phyloP scores from a whole-genome alignment of 345 rosid species.

The Eucalyptus marginata region DNA sequence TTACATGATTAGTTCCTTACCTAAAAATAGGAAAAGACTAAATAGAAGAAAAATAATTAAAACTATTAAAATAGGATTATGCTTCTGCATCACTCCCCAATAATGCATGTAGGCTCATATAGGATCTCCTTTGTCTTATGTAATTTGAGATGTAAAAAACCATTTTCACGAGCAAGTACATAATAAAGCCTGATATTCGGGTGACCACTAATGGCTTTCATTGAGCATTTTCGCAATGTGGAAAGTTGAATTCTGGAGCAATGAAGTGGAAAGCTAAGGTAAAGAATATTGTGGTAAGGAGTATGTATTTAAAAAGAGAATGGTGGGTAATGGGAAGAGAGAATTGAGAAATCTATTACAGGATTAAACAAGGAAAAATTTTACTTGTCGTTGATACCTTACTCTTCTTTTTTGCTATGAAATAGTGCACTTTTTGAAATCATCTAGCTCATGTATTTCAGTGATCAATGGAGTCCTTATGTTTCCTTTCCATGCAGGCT shows the following conservation, averaged over 20 bases:
- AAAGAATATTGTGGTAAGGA: not conserved
- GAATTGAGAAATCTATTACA: not conserved
- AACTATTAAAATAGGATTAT: not conserved
- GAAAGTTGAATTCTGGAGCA: not conserved
- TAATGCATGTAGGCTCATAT: not conserved
- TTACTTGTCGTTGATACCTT: not conserved
- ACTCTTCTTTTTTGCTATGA: not conserved
- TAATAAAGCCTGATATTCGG: not conserved
- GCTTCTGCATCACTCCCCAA: not conserved
- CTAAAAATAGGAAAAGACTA: not conserved
- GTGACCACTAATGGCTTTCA: not conserved
- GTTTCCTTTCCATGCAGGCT: conserved; percentile 32
- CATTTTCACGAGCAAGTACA: not conserved
- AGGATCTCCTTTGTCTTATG: not conserved
- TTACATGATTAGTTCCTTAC: not conserved
- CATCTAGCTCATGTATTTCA: not conserved
- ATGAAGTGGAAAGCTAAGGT: not conserved
- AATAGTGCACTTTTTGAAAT: not conserved
- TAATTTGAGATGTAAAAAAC: not conserved
- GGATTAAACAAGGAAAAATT: not conserved
- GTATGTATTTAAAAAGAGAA: not conserved
- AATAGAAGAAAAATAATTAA: not conserved
- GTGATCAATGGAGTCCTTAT: not conserved
- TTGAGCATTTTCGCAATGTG: not conserved
- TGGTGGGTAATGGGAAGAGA: not conserved